Percentiles rank a stretch among this genome's conserved stretches.
Conservation (phyloP, 2,329 filamentous ascomycete genomes). For the Fragosphaeria purpurea region DNA sequence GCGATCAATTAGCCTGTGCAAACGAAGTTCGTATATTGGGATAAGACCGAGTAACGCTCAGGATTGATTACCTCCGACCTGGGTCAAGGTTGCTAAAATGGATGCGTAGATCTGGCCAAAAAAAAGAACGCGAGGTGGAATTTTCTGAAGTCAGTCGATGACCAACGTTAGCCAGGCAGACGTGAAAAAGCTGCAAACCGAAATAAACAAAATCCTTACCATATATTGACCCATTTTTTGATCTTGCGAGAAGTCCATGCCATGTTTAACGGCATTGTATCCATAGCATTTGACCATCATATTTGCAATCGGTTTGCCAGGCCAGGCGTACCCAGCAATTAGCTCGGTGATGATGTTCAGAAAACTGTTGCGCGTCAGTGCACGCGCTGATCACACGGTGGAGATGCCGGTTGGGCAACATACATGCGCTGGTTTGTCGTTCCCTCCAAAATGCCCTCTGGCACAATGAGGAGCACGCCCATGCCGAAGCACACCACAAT, state of each 20-base stretch:
- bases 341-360: constrained; percentile 39
- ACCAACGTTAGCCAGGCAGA: no score
- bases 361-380: constrained; percentile 16
- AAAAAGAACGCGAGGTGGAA: constrained; percentile 51
- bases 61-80: constrained; percentile 5
- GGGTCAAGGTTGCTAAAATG: constrained; percentile 37
- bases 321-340: constrained; percentile 31
- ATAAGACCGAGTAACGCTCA: constrained; percentile 30
- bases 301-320: constrained; percentile 36
- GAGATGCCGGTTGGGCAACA: not conserved
- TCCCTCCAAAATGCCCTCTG: constrained; percentile 32
- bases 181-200: no score
- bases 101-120: constrained; percentile 49
- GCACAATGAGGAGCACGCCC: constrained; percentile 31
- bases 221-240: constrained; percentile 15
- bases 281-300: constrained; percentile 35
- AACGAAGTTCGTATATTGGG: constrained; percentile 24
- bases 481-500: constrained; percentile 34
- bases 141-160: constrained; percentile 23
- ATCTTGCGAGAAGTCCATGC: constrained; percentile 35
- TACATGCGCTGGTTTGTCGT: constrained; percentile 26
- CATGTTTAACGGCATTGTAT: constrained; percentile 33
- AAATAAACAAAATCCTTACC: not conserved
- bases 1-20: constrained; percentile 24
- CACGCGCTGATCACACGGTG: no score